Conservation (phyloP, 768 basidiomycete species). For the Boletus sp. region DNA sequence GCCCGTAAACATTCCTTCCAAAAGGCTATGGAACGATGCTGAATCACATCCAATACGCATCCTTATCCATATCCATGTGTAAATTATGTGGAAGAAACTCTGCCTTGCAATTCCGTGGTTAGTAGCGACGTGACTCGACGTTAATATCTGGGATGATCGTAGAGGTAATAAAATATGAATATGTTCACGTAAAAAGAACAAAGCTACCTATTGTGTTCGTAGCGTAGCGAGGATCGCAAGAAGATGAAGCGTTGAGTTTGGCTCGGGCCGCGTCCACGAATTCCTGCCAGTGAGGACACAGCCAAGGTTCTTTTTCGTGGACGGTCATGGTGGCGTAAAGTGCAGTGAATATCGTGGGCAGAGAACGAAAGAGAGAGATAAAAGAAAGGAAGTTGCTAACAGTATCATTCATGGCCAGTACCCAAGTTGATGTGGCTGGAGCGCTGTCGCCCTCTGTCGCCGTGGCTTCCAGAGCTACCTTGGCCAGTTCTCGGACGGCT, state of each 20-base stretch:
- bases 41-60: neutral
- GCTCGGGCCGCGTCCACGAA: neutral
- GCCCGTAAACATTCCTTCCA: neutral
- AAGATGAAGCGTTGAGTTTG: slow-evolving; percentile 1
- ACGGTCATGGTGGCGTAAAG: neutral
- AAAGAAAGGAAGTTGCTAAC: neutral
- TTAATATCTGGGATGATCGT: slow-evolving; percentile 20
- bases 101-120: slow-evolving; percentile 16
- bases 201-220: slow-evolving; percentile 15
- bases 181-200: slow-evolving; percentile 20
- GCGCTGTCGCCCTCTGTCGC: slow-evolving; percentile 22
- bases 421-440: slow-evolving; percentile 14
- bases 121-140: slow-evolving; percentile 11
- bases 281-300: slow-evolving; percentile 2
- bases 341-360: slow-evolving; percentile 1
- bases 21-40: neutral
- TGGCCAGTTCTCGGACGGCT: slow-evolving; percentile 43
- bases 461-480: slow-evolving; percentile 24
- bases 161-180: slow-evolving; percentile 30
- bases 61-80: slow-evolving; percentile 3
- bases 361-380: neutral
- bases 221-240: slow-evolving; percentile 7
- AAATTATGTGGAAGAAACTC: slow-evolving; percentile 9
- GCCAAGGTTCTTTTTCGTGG: slow-evolving; percentile 7
- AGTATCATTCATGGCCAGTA: slow-evolving; percentile 3